Base-by-base conservation (phyloP, 257 asterid species). In the Capsicum baccatum region DNA sequence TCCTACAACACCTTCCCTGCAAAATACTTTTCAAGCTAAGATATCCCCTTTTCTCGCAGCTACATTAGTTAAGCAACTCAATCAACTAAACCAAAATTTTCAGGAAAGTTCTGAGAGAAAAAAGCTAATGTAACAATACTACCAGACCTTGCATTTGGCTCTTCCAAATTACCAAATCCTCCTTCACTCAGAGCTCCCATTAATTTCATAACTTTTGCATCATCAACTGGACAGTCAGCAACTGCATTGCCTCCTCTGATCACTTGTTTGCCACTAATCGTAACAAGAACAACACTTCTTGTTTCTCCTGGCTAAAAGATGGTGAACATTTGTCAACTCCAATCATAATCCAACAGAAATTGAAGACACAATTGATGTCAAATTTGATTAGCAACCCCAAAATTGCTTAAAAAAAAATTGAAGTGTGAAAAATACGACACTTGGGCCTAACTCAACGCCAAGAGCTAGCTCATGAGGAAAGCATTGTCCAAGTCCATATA, bases 241-340 rank as follows among this genome's bases (percentile, higher is more conserved):
- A 93, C 87, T 57, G 92, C 90, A 88, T 94, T 94, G 82, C 99
- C 99, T 73, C 99, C 98, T 86, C 92, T 90, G 64, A 96, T 96
- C 83, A 94, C 86, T 89, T 88, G 94, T 54, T 84, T 83, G 81
- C 99, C 99, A 74, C 93, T 92, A 79, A 94, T 94, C 85, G 89
- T 88, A 84, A 96, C 94, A 86, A 96, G 98, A 85, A 91, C 88
- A 86, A 96, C 98, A 82, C 92, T 91, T 90, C 93, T 96, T n/a
- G 94, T 88, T 82, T 96, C 99, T 91, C 99, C 99, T 87, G 99
- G 99, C 99, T 96, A 86, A 79, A 80, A 44, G 5, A 73, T 2
- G 59, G 52, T 52, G 8, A 26, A 52, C 26, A 76, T 26, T 21
- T 76, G 63, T 76, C 81, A 76, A 76, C 14, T 52, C 47, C 63